Evolutionary conservation across 164 flowering plant genomes (phyloP), one percentile per base, ranked within the genome.

Genomic region (Dillenia suffruticosa): DNA sequence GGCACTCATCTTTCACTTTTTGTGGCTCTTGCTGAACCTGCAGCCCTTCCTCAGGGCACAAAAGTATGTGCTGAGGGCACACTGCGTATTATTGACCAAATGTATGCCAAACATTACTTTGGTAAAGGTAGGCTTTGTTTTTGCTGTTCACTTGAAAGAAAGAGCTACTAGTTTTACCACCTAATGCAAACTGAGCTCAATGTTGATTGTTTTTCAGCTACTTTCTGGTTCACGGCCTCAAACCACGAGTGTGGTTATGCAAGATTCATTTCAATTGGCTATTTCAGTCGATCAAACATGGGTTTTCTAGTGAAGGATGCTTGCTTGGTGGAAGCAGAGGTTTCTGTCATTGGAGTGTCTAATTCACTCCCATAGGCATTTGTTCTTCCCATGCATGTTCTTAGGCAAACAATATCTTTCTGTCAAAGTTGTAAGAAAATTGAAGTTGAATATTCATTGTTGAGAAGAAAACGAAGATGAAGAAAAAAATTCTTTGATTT

Each of bases 271-370:
- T 12, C 76, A 11, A 66, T 58, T 2, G 57, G 32, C 46, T 40
- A 66, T 50, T 68, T 79, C 49, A 43, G 45, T 57, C 48, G 44
- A 24, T 9, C 63, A 15, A 59, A 45, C 13, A 48, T 13, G 5
- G 75, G 76, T 15, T 64, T 49, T 54, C 51, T 81, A 65, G 58
- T 63, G 46, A 74, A 69, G 32, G 78, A 77, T 48, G 50, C 26
- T 7, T 77, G 77, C 70, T 0, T 59, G 14, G 63, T 81, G n/a
- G 82, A 79, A 68, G 80, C 75, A 49, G 83, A 79, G 60, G 67
- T 83, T 44, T 66, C 55, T 1, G 63, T 79, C 57, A 74, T 59
- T 40, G 84, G 81, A 24, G 52, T 63, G 44, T 63, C 74, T 54
- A 49, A 32, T 4, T 32, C 40, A 32, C 40, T 32, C 40, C 7